Evolutionary conservation across 2,329 filamentous ascomycete species (phyloP), one percentile per base, ranked within the genome.

Genomic region (Thermoascus crustaceus): DNA sequence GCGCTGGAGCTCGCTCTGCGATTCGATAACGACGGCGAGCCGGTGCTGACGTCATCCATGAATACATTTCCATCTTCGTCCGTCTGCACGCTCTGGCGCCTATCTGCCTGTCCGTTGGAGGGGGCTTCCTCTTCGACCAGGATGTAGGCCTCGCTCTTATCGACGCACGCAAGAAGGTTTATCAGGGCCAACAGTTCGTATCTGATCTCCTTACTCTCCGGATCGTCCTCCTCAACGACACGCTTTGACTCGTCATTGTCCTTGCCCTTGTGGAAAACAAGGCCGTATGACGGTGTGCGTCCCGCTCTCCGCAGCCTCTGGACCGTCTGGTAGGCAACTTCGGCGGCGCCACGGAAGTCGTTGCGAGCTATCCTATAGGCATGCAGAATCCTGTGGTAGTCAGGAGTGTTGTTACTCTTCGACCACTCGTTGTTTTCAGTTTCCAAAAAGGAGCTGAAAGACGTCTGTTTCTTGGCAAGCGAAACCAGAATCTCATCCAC

Each of bases 361-460:
- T 78, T 78, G 46, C 81, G 81, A 43, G 79, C 79, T 46, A 94
- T 81, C 34, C 91, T 79, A 77, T 89, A 95, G 3, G 88, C 80
- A 58, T 95, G 94, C 31, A 96, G 75, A 38, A 95, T 82, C 50
- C 89, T 84, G 54, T 91, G 85, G 54, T 88, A 94, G 3, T 85
- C 83, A 1, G 78, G 73, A 7, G 62, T 62, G 21, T 58, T 61
- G 18, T 64, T 51, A 11, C 13, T 9, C n/a, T 17, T 21, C 25
- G 39, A 16, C 37, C 39, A 37, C 37, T 42, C 49, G 18, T 50
- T 49, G 33, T 40, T 52, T 14, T 49, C 52, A 64, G 67, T 38
- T 67, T 58, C 57, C 5, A 54, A 29, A 40, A 51, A 49, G 14
- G 55, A 57, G 20, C 43, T 69, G 23, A 85, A 73, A 37, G 85